Base-by-base conservation (phyloP, 1,139 yeast genomes). In the Pichia sp. region DNA sequence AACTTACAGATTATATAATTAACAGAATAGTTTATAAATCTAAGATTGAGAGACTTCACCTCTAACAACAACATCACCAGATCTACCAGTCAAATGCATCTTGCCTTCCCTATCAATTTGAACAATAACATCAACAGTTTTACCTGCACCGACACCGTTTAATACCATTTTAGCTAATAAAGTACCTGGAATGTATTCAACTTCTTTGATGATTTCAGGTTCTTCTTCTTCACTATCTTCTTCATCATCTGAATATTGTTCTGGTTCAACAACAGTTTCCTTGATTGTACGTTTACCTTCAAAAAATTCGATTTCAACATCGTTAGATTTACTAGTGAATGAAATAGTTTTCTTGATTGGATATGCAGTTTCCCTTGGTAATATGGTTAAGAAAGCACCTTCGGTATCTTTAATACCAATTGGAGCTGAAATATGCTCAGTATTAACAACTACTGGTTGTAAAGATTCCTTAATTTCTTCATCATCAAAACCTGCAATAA, bases 41-140 rank as follows among this genome's bases (percentile, higher is more conserved):
- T 45, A 55, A 43, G 58, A 54, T 43, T 52, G 52, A 7, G 43
- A 36, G 43, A 76, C 58, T 57, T 73, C 80, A 48, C 79, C 78
- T 61, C 71, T 76, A 40, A 67, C 77, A 41, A 74, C 74, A 50
- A 65, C 67, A 37, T 71, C 71, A 39, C 90, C 94, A 56, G 80
- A 79, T 67, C 96, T 82, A 44, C 87, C 96, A 54, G 87, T 78
- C 52, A 89, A 79, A 62, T 82, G 87, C 61, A 92, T 75, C 58
- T 78, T 76, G 59, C 95, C 90, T 48, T 87, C 95, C 63, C 80
- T 85, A 59, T 87, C 82, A 59, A 92, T 81, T 72, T 85, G 89
- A 57, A 90, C 77, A 56, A 79, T 76, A 46, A 90, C 80, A 69
- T 92, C 96, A 55, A 90, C 76, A 59, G 74, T 71, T 54, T 76